Evolutionary conservation across 768 basidiomycete genomes (phyloP).

Genomic region (Tricholomella constricta): DNA sequence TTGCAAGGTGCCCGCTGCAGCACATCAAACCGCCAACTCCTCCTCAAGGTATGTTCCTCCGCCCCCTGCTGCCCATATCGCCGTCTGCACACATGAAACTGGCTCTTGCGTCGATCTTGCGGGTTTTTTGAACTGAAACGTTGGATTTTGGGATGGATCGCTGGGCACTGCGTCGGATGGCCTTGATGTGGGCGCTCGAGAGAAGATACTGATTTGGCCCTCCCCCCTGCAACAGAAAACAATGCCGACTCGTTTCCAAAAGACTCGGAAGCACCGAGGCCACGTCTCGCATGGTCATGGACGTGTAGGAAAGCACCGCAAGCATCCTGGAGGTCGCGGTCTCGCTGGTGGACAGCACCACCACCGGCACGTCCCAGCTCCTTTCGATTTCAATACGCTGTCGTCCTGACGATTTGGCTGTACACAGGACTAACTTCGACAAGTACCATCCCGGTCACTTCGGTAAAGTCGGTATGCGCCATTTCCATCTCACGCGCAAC

Average conservation of each 20-base stretch:
- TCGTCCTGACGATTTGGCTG: conserved; percentile 3
- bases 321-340: conserved; percentile 99
- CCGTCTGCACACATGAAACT: not conserved
- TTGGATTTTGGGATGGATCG: conserved; percentile 43
- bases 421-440: conserved; percentile 87
- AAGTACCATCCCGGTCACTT: conserved; percentile 99
- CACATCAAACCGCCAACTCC: conserved; percentile 46
- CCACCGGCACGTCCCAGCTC: conserved; percentile 74
- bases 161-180: conserved; percentile 49
- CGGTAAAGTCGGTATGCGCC: conserved; percentile 99
- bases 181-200: conserved; percentile 21
- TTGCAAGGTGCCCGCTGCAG: conserved; percentile 26
- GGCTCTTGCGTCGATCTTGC: conserved; percentile 5
- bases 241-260: conserved; percentile 96
- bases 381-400: not conserved
- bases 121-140: conserved; percentile 22
- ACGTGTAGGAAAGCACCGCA: conserved; percentile 99
- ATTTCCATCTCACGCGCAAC: conserved; percentile 95
- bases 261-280: conserved; percentile 99
- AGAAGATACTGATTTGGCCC: conserved; percentile 20
- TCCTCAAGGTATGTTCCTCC: conserved; percentile 69
- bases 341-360: conserved; percentile 99
- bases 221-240: conserved; percentile 34
- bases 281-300: conserved; percentile 99
- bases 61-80: conserved; percentile 14